Conservation (phyloP, 2,329 filamentous ascomycete genomes). For the Pezicula carpinea region DNA sequence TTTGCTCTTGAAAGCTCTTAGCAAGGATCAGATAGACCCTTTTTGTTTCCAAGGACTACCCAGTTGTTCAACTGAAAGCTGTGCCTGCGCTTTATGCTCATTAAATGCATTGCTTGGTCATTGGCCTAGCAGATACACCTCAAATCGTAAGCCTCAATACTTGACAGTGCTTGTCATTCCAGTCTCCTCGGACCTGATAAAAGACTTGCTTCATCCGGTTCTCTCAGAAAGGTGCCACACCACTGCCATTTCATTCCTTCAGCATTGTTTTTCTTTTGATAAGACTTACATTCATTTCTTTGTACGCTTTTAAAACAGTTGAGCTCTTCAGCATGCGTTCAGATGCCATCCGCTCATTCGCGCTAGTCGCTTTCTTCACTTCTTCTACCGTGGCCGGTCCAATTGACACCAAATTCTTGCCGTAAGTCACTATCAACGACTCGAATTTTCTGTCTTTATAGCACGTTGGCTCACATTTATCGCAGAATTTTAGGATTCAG, state of each 20-base stretch:
- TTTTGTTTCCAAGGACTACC: too few relatives aligned
- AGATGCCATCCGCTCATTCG: conserved; percentile 11
- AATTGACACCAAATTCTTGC: conserved; percentile 4
- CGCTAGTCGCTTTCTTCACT: conserved; percentile 21
- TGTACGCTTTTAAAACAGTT: conserved; percentile 3
- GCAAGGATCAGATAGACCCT: too few relatives aligned
- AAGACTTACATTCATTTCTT: conserved; percentile 14
- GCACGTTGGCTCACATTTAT: not conserved
- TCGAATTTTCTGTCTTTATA: not conserved
- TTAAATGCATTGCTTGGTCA: too few relatives aligned
- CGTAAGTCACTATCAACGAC: not conserved
- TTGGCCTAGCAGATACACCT: not conserved
- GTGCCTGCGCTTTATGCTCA: too few relatives aligned
- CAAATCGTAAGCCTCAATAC: not conserved
- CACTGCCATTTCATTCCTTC: conserved; percentile 1
- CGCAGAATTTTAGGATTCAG: not conserved
- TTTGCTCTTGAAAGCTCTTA: too few relatives aligned
- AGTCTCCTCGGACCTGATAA: conserved; percentile 2
- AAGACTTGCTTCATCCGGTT: not conserved
- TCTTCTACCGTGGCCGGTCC: conserved; percentile 15
- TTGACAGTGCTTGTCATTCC: too few relatives aligned
- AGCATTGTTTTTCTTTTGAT: conserved; percentile 13
- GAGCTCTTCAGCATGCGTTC: conserved; percentile 17
- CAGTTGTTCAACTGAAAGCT: too few relatives aligned
- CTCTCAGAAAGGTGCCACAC: too few relatives aligned